Conservation (phyloP, 2,329 filamentous ascomycete genomes). For the Plenodomus biglobosus region DNA sequence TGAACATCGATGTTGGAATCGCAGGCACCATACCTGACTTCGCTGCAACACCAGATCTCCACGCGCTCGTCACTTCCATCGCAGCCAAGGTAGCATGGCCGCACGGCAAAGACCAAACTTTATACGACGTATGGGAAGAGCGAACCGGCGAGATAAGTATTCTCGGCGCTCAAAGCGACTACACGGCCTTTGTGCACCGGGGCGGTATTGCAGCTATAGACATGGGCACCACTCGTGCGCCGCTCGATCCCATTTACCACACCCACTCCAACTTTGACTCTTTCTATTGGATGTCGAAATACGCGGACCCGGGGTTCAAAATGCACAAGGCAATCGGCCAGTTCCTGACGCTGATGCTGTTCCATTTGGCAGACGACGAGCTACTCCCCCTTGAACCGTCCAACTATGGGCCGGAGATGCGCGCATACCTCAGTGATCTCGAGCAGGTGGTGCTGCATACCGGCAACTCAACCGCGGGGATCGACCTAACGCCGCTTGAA, state of each 20-base stretch:
- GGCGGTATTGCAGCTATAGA: conserved; percentile 46
- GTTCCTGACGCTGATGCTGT: conserved; percentile 47
- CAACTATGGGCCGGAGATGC: conserved; percentile 42
- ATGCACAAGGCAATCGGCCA: conserved; percentile 54
- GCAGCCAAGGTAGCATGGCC: conserved; percentile 47
- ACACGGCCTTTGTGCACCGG: conserved; percentile 49
- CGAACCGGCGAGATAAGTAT: conserved; percentile 43
- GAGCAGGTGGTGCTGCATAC: conserved; percentile 17
- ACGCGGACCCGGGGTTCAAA: conserved; percentile 53
- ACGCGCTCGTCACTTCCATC: conserved; percentile 33
- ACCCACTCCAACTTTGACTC: conserved; percentile 52
- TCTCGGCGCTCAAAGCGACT: conserved; percentile 50
- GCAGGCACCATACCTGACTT: conserved; percentile 47
- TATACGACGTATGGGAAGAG: conserved; percentile 49
- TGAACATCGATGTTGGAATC: conserved; percentile 53
- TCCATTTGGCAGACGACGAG: conserved; percentile 43
- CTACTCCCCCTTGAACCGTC: conserved; percentile 43
- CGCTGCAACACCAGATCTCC: conserved; percentile 45
- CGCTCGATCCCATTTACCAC: conserved; percentile 48
- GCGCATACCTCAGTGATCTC: conserved; percentile 38
- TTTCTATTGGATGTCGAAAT: conserved; percentile 55
- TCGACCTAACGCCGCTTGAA: conserved; percentile 16
- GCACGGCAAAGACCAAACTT: conserved; percentile 43
- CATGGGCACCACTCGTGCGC: conserved; percentile 43
- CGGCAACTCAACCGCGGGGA: background rate